Percentiles rank a stretch among this genome's conserved stretches.
Conservation (phyloP, 352 stramenopile species). For the Pythium aristosporum region DNA sequence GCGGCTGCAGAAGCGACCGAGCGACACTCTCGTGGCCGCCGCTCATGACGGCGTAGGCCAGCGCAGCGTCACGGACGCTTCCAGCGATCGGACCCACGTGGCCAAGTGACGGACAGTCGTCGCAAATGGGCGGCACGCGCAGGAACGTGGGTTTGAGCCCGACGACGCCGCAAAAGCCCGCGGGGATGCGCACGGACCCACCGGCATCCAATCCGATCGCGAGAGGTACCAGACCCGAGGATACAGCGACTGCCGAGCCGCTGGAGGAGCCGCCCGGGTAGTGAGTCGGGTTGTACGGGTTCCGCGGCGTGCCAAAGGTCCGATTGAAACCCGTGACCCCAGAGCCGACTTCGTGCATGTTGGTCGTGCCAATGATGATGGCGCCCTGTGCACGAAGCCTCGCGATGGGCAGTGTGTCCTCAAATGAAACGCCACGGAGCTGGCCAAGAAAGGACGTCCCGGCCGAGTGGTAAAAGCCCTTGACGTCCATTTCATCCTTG, state of each 20-base stretch:
- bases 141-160: slow-evolving; percentile 89
- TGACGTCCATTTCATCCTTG: slow-evolving; percentile 86
- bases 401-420: slow-evolving; percentile 57
- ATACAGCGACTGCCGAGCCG: slow-evolving; percentile 85
- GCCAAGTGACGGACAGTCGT: slow-evolving; percentile 58
- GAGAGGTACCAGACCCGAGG: slow-evolving; percentile 85
- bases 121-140: slow-evolving; percentile 58
- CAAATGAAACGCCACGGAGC: slow-evolving; percentile 32
- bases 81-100: slow-evolving; percentile 82
- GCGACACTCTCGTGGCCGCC: slow-evolving; percentile 47
- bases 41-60: slow-evolving; percentile 86
- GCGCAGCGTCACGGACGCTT: slow-evolving; percentile 72
- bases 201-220: slow-evolving; percentile 87
- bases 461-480: slow-evolving; percentile 60
- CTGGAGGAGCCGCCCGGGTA: slow-evolving; percentile 91
- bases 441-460: slow-evolving; percentile 81
- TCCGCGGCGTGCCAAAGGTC: slow-evolving; percentile 67
- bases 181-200: slow-evolving; percentile 90
- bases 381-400: slow-evolving; percentile 69
- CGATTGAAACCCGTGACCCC: slow-evolving; percentile 82
- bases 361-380: slow-evolving; percentile 88
- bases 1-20: slow-evolving; percentile 48
- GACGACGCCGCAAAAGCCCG: slow-evolving; percentile 84
- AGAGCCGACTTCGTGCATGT: slow-evolving; percentile 88
- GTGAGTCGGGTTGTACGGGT: slow-evolving; percentile 82